Base-by-base conservation (phyloP, 306 rosid genomes). In the Citrullus colocynthis region DNA sequence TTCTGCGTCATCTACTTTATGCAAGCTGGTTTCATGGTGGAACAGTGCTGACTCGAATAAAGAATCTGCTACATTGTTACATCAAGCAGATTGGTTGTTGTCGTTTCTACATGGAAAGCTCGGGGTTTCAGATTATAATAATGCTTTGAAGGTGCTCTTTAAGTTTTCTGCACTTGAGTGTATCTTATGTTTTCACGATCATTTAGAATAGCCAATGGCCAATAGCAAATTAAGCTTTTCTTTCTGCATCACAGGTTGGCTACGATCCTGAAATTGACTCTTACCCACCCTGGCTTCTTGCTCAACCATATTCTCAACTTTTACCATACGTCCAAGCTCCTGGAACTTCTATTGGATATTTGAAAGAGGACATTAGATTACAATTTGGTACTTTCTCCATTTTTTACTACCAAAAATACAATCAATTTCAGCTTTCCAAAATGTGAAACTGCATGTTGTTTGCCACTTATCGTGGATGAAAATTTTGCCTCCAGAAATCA, bases 81-180 rank as follows among this genome's bases (percentile, higher is more conserved):
- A 90, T 83, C 98, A 94, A 90, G 96, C 96, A 20, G 98, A 94
- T 87, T 90, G 98, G 98, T 84, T 94, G 45, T 62, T 90, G 85
- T 94, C 94, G 97, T 92, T 94, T 84, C 96, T 94, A 83, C 98
- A 94, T 75, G 98, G 97, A 72, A 91, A 83, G 85, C 91, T 91
- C 39, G 94, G 98, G 66, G 84, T 90, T 72, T 86, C 98, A 36
- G 98, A 94, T 80, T 94, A 91, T 77, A 94, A 94, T 82, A 94
- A 94, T 89, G 93, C 96, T 79, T 79, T 94, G 24, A 94, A 91
- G 97, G 96, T 86, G 77, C 45, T 64, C 30, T 80, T 60, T n/a
- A 20, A n/a, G n/a, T 13, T 17, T 65, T 62, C 16, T 59, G 45
- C 78, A 57, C 21, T 39, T 41, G 52, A 70, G 74, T 21, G 24